Conservation (phyloP, 495 filamentous ascomycete species). For the Neurospora sp. region DNA sequence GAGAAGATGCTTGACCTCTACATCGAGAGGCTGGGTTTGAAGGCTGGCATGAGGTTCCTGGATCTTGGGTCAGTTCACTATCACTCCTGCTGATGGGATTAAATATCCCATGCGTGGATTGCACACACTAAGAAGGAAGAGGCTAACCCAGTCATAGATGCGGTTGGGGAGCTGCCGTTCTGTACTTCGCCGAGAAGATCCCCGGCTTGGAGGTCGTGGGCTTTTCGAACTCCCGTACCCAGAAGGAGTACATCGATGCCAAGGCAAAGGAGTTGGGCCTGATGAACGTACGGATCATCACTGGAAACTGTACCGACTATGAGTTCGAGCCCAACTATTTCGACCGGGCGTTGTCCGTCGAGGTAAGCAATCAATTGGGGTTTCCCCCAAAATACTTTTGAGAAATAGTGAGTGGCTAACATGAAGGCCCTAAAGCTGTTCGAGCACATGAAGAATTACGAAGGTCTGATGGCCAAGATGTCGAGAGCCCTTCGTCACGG, state of each 20-base stretch:
- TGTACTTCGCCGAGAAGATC: slow-evolving; percentile 52
- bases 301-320: slow-evolving; percentile 49
- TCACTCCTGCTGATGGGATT: not conserved
- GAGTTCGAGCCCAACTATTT: slow-evolving; percentile 45
- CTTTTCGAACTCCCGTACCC: slow-evolving; percentile 54
- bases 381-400: not conserved
- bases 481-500: slow-evolving; percentile 42
- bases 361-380: slow-evolving; percentile 23
- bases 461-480: slow-evolving; percentile 51
- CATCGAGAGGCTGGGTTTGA: slow-evolving; percentile 43
- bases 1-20: slow-evolving; percentile 53
- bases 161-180: slow-evolving; percentile 53
- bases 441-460: slow-evolving; percentile 69
- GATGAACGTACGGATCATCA: slow-evolving; percentile 48
- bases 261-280: slow-evolving; percentile 43
- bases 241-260: slow-evolving; percentile 53
- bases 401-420: not conserved
- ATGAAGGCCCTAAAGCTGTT: slow-evolving; percentile 34
- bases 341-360: slow-evolving; percentile 53
- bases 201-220: slow-evolving; percentile 49
- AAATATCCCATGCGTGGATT: not conserved
- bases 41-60: slow-evolving; percentile 49
- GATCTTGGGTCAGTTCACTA: slow-evolving; percentile 47
- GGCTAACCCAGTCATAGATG: slow-evolving; percentile 28
- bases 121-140: not conserved